Evolutionary conservation across 192 early-diverging fungal species (phyloP).

Genomic region (Entophlyctis helioformis): DNA sequence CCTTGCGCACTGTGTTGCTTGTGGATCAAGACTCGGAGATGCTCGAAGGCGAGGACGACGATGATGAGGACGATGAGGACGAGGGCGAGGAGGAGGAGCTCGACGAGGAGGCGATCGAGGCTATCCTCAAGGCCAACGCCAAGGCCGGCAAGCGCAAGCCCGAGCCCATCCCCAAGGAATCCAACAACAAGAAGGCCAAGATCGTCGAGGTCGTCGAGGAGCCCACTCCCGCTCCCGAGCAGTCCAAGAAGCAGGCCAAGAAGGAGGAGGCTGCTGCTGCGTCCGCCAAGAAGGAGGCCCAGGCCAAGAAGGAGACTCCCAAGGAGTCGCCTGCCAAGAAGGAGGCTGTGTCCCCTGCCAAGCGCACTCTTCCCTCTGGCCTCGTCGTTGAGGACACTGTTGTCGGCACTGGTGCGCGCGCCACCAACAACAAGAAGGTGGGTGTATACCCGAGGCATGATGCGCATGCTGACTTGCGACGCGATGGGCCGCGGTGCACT

Average conservation of each 20-base stretch:
- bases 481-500: background rate
- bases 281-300: conserved; percentile 16
- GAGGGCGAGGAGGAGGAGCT: conserved; percentile 16
- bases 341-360: conserved; percentile 39
- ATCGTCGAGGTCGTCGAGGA: conserved; percentile 29
- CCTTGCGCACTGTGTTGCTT: no score
- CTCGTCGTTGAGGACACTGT: conserved; percentile 71
- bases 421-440: conserved; percentile 54
- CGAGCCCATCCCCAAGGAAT: conserved; percentile 1
- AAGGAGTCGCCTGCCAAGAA: conserved; percentile 21
- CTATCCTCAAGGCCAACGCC: background rate
- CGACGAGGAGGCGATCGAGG: conserved; percentile 17
- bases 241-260: conserved; percentile 11
- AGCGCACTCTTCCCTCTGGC: conserved; percentile 58
- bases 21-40: conserved; percentile 21
- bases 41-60: conserved; percentile 23
- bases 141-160: conserved; percentile 8
- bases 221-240: conserved; percentile 8
- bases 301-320: conserved; percentile 23
- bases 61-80: conserved; percentile 24
- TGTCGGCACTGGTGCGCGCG: conserved; percentile 47
- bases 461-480: background rate
- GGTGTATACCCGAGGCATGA: background rate
- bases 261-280: conserved; percentile 22
- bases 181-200: conserved; percentile 21